Percentiles rank a stretch among this genome's conserved stretches.
Conservation (phyloP, 306 rosid genomes). For the Acacia acuminata region DNA sequence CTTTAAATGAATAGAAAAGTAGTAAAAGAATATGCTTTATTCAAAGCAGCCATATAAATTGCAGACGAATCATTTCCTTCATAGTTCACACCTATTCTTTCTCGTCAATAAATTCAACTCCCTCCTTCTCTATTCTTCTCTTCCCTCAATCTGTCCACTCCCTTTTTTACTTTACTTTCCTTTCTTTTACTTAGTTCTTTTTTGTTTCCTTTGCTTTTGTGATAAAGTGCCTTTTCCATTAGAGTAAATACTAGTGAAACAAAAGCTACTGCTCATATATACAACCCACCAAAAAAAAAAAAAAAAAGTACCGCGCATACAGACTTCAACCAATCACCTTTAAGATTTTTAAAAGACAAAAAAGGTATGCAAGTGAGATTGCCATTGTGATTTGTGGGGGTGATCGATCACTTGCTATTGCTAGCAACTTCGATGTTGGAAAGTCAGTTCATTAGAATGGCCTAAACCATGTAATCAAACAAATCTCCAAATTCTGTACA, state of each 20-base stretch:
- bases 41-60: not conserved
- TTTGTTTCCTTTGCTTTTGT: too few relatives aligned
- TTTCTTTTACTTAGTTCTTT: too few relatives aligned
- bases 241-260: not conserved
- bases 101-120: not conserved
- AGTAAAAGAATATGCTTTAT: not conserved
- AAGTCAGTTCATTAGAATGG: not conserved
- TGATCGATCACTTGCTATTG: not conserved
- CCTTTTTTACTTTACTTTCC: too few relatives aligned
- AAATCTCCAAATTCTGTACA: not conserved
- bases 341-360: not conserved
- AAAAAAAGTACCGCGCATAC: not conserved
- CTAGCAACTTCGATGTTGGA: not conserved
- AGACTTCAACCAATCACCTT: not conserved
- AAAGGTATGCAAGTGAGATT: not conserved
- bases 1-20: not conserved
- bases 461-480: not conserved
- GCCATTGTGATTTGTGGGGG: not conserved
- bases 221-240: not conserved
- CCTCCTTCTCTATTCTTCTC: not conserved
- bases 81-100: not conserved
- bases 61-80: not conserved
- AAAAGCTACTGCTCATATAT: not conserved
- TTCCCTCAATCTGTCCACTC: not conserved
- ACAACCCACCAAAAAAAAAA: not conserved